phyloP scores from a whole-genome alignment of 352 stramenopile genomes.

The Discostella stelligera region DNA sequence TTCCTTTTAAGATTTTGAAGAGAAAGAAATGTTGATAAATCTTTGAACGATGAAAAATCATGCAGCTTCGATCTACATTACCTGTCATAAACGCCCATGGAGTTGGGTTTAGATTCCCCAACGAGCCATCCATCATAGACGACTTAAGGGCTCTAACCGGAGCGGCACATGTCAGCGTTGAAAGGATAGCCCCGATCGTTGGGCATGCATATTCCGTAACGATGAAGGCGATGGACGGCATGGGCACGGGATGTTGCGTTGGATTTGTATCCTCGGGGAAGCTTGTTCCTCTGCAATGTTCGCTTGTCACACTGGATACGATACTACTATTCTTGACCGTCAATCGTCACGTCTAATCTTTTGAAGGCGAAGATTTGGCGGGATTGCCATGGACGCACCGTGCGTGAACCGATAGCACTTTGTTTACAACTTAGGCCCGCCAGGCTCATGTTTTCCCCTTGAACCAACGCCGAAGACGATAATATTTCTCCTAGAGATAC shows the following conservation, averaged over 20 bases:
- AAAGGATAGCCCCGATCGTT: constrained; percentile 56
- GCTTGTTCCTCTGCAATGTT: too few relatives aligned
- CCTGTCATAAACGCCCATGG: constrained; percentile 44
- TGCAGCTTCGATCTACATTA: constrained; percentile 2
- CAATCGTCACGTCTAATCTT: too few relatives aligned
- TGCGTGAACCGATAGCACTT: too few relatives aligned
- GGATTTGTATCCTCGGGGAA: too few relatives aligned
- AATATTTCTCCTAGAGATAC: not conserved
- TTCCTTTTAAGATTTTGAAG: constrained; percentile 3
- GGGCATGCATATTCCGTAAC: constrained; percentile 59
- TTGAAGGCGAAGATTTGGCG: too few relatives aligned
- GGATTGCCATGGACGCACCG: too few relatives aligned
- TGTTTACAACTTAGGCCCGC: too few relatives aligned
- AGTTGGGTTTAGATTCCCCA: constrained; percentile 39
- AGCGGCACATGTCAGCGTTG: constrained; percentile 66
- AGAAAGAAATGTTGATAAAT: not conserved
- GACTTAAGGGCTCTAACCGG: constrained; percentile 43
- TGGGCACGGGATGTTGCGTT: not conserved
- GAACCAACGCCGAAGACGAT: not conserved
- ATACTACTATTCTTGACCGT: too few relatives aligned
- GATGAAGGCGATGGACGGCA: constrained; percentile 17
- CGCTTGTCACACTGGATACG: not conserved
- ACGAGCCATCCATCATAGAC: constrained; percentile 31
- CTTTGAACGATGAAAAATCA: not conserved
- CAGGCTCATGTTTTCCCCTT: too few relatives aligned